These are phyloP conservation scores for Diplodia scrobiculata DNA, from an alignment of 2,329 filamentous ascomycete species.

Conservation along the genomic window DNA sequence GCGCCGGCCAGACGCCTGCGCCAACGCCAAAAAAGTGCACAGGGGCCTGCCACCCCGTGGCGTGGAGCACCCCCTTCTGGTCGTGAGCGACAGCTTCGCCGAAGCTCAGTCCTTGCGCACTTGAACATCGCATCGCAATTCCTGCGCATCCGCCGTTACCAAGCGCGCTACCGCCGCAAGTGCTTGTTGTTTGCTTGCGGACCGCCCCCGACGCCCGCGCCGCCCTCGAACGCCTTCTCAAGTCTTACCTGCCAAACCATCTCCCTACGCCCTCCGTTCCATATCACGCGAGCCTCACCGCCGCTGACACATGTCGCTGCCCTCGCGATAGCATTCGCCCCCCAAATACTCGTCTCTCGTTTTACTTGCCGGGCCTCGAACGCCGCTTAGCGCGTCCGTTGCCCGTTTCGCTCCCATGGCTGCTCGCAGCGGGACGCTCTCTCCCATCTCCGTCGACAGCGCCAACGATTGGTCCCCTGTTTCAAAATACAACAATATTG, in stretches of 20 bases:
- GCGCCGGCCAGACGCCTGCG: conserved; percentile 17
- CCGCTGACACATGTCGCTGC: conserved; percentile 21
- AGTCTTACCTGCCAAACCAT: conserved; percentile 9
- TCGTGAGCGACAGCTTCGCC: conserved; percentile 1
- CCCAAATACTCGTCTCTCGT: not conserved
- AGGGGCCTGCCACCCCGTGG: conserved; percentile 10
- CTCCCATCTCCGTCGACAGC: conserved; percentile 46
- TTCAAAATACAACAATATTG: conserved; percentile 43
- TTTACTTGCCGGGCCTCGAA: conserved; percentile 1
- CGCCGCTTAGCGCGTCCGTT: conserved; percentile 11
- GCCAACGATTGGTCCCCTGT: conserved; percentile 47
- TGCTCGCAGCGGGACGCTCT: conserved; percentile 45
- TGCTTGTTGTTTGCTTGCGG: conserved; percentile 9
- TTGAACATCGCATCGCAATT: conserved; percentile 5
- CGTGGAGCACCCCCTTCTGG: conserved; percentile 4
- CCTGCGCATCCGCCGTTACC: conserved; percentile 2
- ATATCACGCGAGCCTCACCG: conserved; percentile 5
- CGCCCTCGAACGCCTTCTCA: conserved; percentile 12
- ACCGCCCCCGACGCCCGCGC: not conserved
- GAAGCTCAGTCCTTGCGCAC: conserved; percentile 15
- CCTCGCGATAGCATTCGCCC: conserved; percentile 8
- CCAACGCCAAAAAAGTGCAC: conserved; percentile 22
- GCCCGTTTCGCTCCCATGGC: conserved; percentile 36
- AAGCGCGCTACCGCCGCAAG: conserved; percentile 16
- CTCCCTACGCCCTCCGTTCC: conserved; percentile 11